Base-by-base conservation (phyloP, 1,139 yeast genomes). In the Zygosaccharomyces pseudobailii region DNA sequence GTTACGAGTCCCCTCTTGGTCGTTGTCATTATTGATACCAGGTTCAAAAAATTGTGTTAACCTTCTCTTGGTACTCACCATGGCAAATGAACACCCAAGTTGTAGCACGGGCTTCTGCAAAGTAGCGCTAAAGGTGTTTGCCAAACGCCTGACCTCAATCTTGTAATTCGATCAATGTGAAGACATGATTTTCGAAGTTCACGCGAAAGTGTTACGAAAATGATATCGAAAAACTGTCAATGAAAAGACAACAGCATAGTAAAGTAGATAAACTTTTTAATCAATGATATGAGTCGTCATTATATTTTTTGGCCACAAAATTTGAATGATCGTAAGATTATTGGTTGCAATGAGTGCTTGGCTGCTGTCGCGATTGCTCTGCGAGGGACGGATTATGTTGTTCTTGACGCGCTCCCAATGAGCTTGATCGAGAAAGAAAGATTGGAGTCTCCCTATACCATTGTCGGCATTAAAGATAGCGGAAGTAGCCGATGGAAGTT, bases 261-360 rank as follows among this genome's bases (percentile, higher is more conserved):
- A 23, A 6, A 22, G 37, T 13, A 7, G 1, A 19, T 6, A 19
- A 5, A 17, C 19, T 34, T 19, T 19, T 9, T 20, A n/a, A 33
- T 35, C 7, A 37, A 49, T 47, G 50, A 13, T 41, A 55, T 55
- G 59, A 36, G 42, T 38, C 7, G 24, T 28, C 17, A 37, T 24
- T 57, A 54, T 31, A 35, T 58, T 10, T 59, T 56, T 31, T 59
- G 63, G 63, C 61, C 62, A 4, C 39, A 42, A 10, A 46, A 50
- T n/a, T 37, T 55, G 27, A 37, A 34, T 2, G 5, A 8, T 3
- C 48, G 51, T 30, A 57, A 48, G 23, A 6, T 9, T 5, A 13
- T 7, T 5, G n/a, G 22, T 3, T 17, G 22, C 4, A 40, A 42
- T n/a, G 50, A 41, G 13, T 23, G 28, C 6, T n/a, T 55, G 30